These are phyloP conservation scores for Puccinia horiana DNA, from an alignment of 1,284 basidiomycete species.

Conservation along the genomic window DNA sequence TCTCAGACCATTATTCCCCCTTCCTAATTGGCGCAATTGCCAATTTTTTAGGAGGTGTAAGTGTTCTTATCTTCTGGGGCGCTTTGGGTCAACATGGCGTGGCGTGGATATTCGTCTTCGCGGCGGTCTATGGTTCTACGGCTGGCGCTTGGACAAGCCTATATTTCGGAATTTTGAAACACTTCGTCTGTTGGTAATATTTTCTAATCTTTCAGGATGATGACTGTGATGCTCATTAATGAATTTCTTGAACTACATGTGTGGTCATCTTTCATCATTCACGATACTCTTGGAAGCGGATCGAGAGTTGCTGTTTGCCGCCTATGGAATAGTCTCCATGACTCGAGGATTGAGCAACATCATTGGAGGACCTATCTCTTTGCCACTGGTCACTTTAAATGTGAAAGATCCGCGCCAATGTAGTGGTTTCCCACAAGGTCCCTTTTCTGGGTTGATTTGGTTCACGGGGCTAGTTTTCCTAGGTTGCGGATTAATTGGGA, in stretches of 20 bases:
- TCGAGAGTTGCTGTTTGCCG: slow-evolving; percentile 38
- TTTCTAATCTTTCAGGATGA: not conserved
- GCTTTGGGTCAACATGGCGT: not conserved
- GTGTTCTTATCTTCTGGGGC: slow-evolving; percentile 44
- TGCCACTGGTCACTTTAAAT: slow-evolving; percentile 53
- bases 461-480: not conserved
- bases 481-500: slow-evolving; percentile 7
- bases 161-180: slow-evolving; percentile 24
- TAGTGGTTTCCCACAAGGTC: not conserved
- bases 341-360: slow-evolving; percentile 62
- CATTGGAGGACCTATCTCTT: slow-evolving; percentile 61
- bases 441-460: slow-evolving; percentile 13
- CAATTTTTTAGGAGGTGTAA: slow-evolving; percentile 5
- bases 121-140: slow-evolving; percentile 33
- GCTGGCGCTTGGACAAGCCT: slow-evolving; percentile 46
- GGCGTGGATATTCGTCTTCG: slow-evolving; percentile 17
- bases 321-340: slow-evolving; percentile 60
- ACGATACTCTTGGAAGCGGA: slow-evolving; percentile 1
- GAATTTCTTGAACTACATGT: not conserved
- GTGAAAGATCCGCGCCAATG: not conserved
- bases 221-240: not conserved
- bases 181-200: not conserved
- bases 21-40: slow-evolving; percentile 33
- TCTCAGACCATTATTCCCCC: slow-evolving; percentile 41
- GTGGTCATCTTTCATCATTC: not conserved